These are phyloP conservation scores for Tympanopsis confertula DNA, from an alignment of 2,329 filamentous ascomycete genomes.

Conservation along the genomic window DNA sequence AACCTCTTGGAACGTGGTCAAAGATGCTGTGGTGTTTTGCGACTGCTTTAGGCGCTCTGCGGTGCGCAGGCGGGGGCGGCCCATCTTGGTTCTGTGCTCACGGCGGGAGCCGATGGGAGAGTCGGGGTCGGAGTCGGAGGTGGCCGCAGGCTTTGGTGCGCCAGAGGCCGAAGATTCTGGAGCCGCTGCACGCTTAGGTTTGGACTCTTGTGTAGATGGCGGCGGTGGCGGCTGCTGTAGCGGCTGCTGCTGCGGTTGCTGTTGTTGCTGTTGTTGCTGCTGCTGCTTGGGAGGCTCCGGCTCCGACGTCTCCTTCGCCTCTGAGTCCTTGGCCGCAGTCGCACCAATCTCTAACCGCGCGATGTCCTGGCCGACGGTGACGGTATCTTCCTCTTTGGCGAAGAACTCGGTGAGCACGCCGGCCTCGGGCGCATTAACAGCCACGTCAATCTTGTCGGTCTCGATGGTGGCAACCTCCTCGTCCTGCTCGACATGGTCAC, in stretches of 20 bases:
- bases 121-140: background rate
- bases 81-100: constrained; percentile 23
- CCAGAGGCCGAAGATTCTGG: background rate
- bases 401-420: constrained; percentile 15
- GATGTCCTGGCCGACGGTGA: constrained; percentile 17
- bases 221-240: background rate
- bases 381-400: constrained; percentile 16
- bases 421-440: constrained; percentile 13
- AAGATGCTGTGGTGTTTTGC: constrained; percentile 55
- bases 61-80: constrained; percentile 66
- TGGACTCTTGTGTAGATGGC: background rate
- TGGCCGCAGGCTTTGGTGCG: too few relatives aligned
- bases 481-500: constrained; percentile 15
- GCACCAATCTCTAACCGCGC: constrained; percentile 15
- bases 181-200: background rate
- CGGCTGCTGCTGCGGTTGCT: too few relatives aligned
- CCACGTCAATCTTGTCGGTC: constrained; percentile 19
- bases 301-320: constrained; percentile 9
- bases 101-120: background rate
- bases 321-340: constrained; percentile 6
- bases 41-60: constrained; percentile 58
- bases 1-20: constrained; percentile 42
- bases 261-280: background rate
- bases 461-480: constrained; percentile 19
- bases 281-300: constrained; percentile 3